phyloP scores from a whole-genome alignment of 139 green algal genomes.

The Coelastrella sp. region DNA sequence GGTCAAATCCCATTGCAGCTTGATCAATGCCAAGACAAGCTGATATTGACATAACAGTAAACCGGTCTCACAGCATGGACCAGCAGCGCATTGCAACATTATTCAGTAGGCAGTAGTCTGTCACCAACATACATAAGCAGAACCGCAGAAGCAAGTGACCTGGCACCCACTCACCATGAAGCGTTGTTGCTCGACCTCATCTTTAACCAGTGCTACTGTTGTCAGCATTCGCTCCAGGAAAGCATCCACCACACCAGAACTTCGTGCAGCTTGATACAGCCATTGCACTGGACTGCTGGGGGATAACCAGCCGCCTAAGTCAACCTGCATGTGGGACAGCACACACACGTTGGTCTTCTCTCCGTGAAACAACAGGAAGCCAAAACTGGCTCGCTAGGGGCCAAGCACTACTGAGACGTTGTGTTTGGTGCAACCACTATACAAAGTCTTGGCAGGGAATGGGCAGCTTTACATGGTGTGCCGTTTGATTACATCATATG shows the following conservation, averaged over 20 bases:
- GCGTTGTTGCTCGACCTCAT: conserved; percentile 14
- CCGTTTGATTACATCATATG: too few relatives aligned
- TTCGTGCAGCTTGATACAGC: background rate
- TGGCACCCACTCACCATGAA: background rate
- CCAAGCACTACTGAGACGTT: too few relatives aligned
- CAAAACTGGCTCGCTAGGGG: background rate
- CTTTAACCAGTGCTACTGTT: background rate
- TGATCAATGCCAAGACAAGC: too few relatives aligned
- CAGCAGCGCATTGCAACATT: too few relatives aligned
- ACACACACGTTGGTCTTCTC: background rate
- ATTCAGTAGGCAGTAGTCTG: background rate
- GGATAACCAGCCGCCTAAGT: conserved; percentile 33
- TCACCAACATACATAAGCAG: background rate
- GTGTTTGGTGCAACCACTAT: too few relatives aligned
- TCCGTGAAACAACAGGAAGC: background rate
- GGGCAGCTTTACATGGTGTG: too few relatives aligned
- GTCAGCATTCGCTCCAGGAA: conserved; percentile 14
- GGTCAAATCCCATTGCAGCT: too few relatives aligned
- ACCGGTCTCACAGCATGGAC: too few relatives aligned
- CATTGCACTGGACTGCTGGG: background rate
- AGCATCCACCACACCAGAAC: background rate
- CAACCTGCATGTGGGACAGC: background rate
- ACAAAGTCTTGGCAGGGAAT: too few relatives aligned
- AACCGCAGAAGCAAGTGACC: background rate
- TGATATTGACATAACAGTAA: too few relatives aligned